Evolutionary conservation across 495 filamentous ascomycete genomes (phyloP), one percentile per base, ranked within the genome.

Genomic region (Lasiosphaeria miniovina): DNA sequence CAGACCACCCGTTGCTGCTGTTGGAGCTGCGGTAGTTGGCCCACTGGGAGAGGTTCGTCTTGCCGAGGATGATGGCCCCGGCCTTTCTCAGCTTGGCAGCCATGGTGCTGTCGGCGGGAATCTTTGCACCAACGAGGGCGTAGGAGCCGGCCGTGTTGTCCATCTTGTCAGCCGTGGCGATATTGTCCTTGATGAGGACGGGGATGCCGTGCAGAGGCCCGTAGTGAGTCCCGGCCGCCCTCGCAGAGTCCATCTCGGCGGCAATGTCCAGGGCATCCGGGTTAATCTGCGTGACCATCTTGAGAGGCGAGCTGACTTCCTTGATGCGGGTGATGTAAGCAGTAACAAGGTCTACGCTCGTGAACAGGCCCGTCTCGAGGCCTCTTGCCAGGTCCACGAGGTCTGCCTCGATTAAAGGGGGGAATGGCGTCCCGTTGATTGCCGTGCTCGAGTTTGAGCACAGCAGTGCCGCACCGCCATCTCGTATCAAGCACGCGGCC

Each of bases 121-220:
- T 71, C 52, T 69, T 76, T n/a, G 80, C 70, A 34, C 82, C 78
- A n/a, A 80, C 57, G 4, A 88, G 69, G 7, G 82, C 75, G 51
- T 73, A 86, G 0, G 84, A 88, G 6, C 86, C 85, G 14, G 83
- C 85, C 0, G 68, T 64, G 46, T 58, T 72, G 65, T 87, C 82
- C 86, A 90, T 85, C 48, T 80, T 77, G 61, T 90, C 88, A 51
- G 79, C 80, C 3, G 84, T 86, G 24, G 82, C 88, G 57, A 90
- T 89, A 73, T 88, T 91, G 65, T 86, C 81, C 71, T 90, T 89
- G 68, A 89, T 79, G 11, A 89, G 64, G 48, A 89, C 81, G 0
- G 87, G 87, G 38, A 90, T 79, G 12, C 87, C 87, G 71, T 90
- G 85, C 3, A 88, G 74, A 4, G 81, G 80, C 10, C 81, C 78